phyloP scores from a whole-genome alignment of 2,329 filamentous ascomycete species.

The Helminthosporium solani region DNA sequence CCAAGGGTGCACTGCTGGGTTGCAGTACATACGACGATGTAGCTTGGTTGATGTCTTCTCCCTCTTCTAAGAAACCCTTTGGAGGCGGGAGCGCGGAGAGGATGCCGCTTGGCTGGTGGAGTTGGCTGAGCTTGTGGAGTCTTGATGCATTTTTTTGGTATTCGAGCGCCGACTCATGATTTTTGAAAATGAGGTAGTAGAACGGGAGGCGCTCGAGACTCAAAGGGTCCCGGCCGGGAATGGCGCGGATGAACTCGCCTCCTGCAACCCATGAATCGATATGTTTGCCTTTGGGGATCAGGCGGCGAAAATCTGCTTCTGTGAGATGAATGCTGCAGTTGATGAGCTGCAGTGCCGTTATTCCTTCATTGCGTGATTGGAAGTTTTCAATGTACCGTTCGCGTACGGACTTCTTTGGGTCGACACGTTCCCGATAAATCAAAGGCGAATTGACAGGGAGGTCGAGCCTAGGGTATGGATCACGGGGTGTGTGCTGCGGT shows the following conservation, averaged over 20 bases:
- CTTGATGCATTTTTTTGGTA: constrained; percentile 60
- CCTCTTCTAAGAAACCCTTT: constrained; percentile 46
- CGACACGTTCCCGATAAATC: constrained; percentile 10
- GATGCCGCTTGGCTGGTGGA: constrained; percentile 46
- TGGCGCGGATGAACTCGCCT: constrained; percentile 61
- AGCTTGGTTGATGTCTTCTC: constrained; percentile 48
- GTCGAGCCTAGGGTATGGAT: constrained; percentile 31
- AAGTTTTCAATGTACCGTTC: constrained; percentile 26
- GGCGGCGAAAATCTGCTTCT: constrained; percentile 69
- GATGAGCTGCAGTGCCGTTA: constrained; percentile 56
- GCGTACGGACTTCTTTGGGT: constrained; percentile 11
- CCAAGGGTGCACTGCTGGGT: constrained; percentile 22
- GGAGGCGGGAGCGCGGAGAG: constrained; percentile 47
- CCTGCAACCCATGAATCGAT: constrained; percentile 65
- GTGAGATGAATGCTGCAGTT: constrained; percentile 54
- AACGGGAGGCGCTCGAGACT: constrained; percentile 64
- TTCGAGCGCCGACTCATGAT: constrained; percentile 57
- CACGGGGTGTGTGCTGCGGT: constrained; percentile 13
- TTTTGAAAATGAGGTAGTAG: constrained; percentile 71
- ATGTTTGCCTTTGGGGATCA: constrained; percentile 62
- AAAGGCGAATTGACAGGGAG: constrained; percentile 18
- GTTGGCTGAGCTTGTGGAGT: constrained; percentile 52
- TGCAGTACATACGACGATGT: constrained; percentile 53
- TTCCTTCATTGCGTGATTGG: constrained; percentile 26
- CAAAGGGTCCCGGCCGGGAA: constrained; percentile 63